Evolutionary conservation across 2,329 filamentous ascomycete genomes (phyloP), one percentile per base, ranked within the genome.

Genomic region (Eutypa lata): DNA sequence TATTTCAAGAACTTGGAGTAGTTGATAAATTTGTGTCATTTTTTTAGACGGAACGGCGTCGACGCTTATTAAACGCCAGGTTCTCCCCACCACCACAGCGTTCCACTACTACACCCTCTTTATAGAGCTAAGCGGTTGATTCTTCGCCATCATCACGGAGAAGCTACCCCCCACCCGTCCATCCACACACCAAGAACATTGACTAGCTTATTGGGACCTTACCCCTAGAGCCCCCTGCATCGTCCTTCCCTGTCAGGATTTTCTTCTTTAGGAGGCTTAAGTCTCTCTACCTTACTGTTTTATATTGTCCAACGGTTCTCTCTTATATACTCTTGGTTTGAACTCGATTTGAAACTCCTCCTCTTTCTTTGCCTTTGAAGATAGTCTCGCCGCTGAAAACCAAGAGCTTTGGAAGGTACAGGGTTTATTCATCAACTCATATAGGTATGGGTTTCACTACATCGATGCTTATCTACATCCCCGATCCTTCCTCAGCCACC

Each of bases 91-190:
- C 42, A 45, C 14, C n/a, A 28, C 42, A 45, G 42, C 42, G 42
- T 45, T 45, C 42, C 42, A 28, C 42, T 21, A 45, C 16, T 21
- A 45, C 42, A 45, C 42, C 42, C 42, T 45, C 42, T 45, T 38
- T 7, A 24, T n/a, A 45, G 2, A 45, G 21, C 42, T 45, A 45
- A 45, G 42, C 21, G 42, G 42, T 26, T 45, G 18, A 45, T 45
- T 45, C 42, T 45, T 45, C 22, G 22, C 42, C 42, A 24, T 45
- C n/a, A 13, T 45, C 22, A 24, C 22, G 14, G 42, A 45, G 21
- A 45, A 26, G 22, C 42, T 26, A 45, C 42, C 42, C n/a, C 42
- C 42, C 42, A 45, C 42, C 42, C 21, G 26, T 26, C 16, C 42
- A 42, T 42, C 38, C 38, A 19, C 38, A 16, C 38, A 42, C 42